Conservation (phyloP, 2,329 filamentous ascomycete species). For the Colletotrichum musicola region DNA sequence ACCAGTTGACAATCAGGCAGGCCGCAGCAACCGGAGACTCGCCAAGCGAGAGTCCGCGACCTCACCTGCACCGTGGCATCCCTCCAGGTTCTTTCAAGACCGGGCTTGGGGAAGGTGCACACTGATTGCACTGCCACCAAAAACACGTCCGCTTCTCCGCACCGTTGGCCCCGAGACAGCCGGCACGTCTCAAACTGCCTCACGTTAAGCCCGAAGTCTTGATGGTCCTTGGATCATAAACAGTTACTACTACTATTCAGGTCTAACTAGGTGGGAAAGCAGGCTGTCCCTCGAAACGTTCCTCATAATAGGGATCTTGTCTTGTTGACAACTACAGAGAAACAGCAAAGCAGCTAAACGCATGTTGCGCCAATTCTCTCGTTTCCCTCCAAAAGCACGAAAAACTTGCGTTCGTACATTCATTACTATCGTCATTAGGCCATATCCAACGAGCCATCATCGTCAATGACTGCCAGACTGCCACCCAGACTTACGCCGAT, state of each 20-base stretch:
- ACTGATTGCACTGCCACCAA: slow-evolving; percentile 19
- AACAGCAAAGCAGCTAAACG: slow-evolving; percentile 13
- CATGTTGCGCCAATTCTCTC: slow-evolving; percentile 4
- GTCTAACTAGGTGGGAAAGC: slow-evolving; percentile 31
- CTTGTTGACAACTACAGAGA: slow-evolving; percentile 13
- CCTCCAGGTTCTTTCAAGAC: slow-evolving; percentile 9
- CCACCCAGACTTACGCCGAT: slow-evolving; percentile 35
- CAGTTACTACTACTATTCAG: slow-evolving; percentile 34
- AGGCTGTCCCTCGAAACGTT: slow-evolving; percentile 28
- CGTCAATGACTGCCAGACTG: slow-evolving; percentile 28
- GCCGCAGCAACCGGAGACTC: background rate
- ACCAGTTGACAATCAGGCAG: slow-evolving; percentile 10
- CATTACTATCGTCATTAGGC: slow-evolving; percentile 40
- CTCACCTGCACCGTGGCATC: background rate
- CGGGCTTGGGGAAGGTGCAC: slow-evolving; percentile 11
- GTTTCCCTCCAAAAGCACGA: slow-evolving; percentile 34
- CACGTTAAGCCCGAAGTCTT: background rate
- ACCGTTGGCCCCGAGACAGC: slow-evolving; percentile 33
- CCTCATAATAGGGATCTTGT: slow-evolving; percentile 13
- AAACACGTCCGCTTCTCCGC: slow-evolving; percentile 26
- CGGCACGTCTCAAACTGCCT: background rate
- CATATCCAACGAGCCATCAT: slow-evolving; percentile 32
- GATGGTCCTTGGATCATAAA: slow-evolving; percentile 11
- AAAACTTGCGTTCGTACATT: slow-evolving; percentile 35
- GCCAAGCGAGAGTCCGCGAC: slow-evolving; percentile 14